Evolutionary conservation across 441 rosid genomes (phyloP), one percentile per base, ranked within the genome.

Genomic region (Viola pubescens): DNA sequence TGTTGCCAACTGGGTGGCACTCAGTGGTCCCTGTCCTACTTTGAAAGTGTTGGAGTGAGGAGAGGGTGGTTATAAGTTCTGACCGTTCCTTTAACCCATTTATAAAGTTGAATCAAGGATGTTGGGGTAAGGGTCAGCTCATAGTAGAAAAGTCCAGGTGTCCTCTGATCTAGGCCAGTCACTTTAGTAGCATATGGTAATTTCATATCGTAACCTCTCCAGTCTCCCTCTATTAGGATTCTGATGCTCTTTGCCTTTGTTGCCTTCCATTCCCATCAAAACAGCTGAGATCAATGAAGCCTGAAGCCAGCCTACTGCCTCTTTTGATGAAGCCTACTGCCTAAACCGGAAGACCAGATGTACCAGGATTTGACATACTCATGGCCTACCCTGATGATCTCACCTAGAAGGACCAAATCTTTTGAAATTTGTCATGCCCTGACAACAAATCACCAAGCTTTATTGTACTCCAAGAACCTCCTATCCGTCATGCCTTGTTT

Each of bases 271-370:
- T 77, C 85, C 97, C 82, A 79, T 66, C 69, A 78, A 77, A 80
- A 86, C 95, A 88, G 98, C 90, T 76, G 85, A 82, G 74, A 77
- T 78, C 78, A 74, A 75, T 79, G 98, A 82, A 83, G 96, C 97
- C 91, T 73, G 97, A 87, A 78, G 96, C 90, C 82, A 69, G 89
- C 84, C 89, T 73, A 77, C 85, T 65, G 86, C 82, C 86, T 68
- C 81, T 75, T 75, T 77, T 79, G 83, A 74, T 73, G 89, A 80
- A 81, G 89, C 88, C 83, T 60, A 54, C 75, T 73, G 95, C 82
- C 87, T 77, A 79, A 82, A 80, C 87, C 65, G 60, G 99, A 88
- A 85, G 97, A 90, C 87, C 89, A 70, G 87, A 81, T 86, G 89
- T 84, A 85, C 94, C 80, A 77, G 86, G 70, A 65, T 70, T 77